Percentiles rank a stretch among this genome's conserved stretches.
These are phyloP conservation scores for Paracoccidioides lutzii DNA, from an alignment of 2,329 filamentous ascomycete species.

Conservation along the genomic window DNA sequence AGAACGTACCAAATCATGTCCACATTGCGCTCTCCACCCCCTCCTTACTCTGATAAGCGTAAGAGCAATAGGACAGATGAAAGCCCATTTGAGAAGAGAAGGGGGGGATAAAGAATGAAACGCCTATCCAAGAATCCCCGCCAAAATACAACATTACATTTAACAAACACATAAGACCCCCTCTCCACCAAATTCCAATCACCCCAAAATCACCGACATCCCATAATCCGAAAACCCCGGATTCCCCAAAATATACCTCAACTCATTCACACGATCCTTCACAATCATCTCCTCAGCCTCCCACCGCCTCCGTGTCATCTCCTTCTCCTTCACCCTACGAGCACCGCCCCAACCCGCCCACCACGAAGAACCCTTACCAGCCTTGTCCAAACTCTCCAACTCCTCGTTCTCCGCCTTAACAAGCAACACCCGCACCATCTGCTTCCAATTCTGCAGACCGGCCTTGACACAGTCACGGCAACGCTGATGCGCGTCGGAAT, in stretches of 20 bases:
- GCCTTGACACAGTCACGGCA: constrained; percentile 67
- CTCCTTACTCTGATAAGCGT: too few relatives aligned
- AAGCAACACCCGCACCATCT: constrained; percentile 61
- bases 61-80: too few relatives aligned
- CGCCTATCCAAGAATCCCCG: too few relatives aligned
- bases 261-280: constrained; percentile 21
- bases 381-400: constrained; percentile 22
- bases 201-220: neutral
- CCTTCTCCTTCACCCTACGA: constrained; percentile 16
- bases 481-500: constrained; percentile 39
- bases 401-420: constrained; percentile 26
- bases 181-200: neutral
- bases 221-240: constrained; percentile 4
- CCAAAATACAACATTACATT: too few relatives aligned
- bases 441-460: constrained; percentile 68
- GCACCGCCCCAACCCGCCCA: constrained; percentile 25
- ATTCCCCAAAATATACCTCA: constrained; percentile 10
- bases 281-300: constrained; percentile 29
- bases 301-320: constrained; percentile 24
- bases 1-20: too few relatives aligned
- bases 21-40: too few relatives aligned
- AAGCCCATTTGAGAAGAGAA: too few relatives aligned
- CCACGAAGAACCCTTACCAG: constrained; percentile 20
- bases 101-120: neutral
- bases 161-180: too few relatives aligned